Evolutionary conservation across 768 basidiomycete species (phyloP).

Genomic region (Dictyophora rubrovolvata): DNA sequence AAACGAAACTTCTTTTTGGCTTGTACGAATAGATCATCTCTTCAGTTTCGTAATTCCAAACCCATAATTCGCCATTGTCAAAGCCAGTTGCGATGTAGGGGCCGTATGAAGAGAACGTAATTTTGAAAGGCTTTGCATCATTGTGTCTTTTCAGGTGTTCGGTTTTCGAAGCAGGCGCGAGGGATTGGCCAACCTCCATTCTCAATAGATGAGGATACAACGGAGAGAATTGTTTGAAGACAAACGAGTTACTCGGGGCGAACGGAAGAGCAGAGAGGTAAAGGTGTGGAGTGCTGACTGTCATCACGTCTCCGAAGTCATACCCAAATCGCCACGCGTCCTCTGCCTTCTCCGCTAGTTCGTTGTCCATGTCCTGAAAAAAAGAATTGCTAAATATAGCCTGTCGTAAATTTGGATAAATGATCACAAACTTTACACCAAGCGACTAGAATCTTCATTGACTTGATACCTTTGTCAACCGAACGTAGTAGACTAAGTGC

Average conservation of each 20-base stretch:
- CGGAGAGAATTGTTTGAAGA: constrained; percentile 13
- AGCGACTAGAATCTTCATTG: constrained; percentile 3
- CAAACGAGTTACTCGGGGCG: constrained; percentile 18
- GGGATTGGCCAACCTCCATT: no score
- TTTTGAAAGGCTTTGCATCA: no score
- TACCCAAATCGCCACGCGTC: constrained; percentile 24
- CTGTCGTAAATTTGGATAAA: not conserved
- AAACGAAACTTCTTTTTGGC: no score
- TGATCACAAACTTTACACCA: not conserved
- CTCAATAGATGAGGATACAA: constrained; percentile 1
- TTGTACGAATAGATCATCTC: no score
- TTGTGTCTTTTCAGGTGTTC: no score
- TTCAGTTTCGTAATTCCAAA: no score
- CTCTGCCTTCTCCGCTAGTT: not conserved
- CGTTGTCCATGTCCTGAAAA: not conserved
- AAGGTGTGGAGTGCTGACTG: constrained; percentile 25
- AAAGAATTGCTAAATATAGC: not conserved
- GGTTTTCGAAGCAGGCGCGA: no score
- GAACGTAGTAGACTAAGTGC: not conserved
- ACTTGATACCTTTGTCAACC: constrained; percentile 7
- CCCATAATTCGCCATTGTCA: no score
- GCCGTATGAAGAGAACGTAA: no score
- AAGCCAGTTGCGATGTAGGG: no score
- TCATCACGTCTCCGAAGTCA: constrained; percentile 22
- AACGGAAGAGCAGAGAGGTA: constrained; percentile 31